These are phyloP conservation scores for Cyberlindnera euphorbiae DNA, from an alignment of 805 yeast species.

Conservation along the genomic window DNA sequence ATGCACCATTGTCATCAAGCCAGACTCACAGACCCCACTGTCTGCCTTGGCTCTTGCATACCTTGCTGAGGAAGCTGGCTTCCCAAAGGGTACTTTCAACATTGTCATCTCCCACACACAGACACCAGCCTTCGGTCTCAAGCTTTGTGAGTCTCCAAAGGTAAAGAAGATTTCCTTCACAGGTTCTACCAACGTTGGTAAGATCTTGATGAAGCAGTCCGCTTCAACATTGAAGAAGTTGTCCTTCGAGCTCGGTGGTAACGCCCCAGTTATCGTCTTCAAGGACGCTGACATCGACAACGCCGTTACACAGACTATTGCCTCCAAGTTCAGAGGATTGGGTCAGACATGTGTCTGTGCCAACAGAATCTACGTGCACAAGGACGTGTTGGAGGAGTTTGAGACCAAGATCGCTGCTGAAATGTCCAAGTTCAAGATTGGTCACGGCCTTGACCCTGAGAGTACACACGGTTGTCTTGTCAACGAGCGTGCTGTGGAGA, in stretches of 20 bases:
- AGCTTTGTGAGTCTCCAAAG: conserved; percentile 41
- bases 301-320: conserved; percentile 49
- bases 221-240: conserved; percentile 55
- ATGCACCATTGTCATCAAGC: conserved; percentile 55
- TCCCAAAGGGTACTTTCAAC: conserved; percentile 55
- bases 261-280: conserved; percentile 60
- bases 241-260: conserved; percentile 64
- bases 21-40: conserved; percentile 59
- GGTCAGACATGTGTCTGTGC: conserved; percentile 70
- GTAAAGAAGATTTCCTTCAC: conserved; percentile 59
- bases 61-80: conserved; percentile 54
- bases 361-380: conserved; percentile 53
- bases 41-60: conserved; percentile 53
- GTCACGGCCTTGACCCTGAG: conserved; percentile 48
- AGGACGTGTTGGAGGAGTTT: conserved; percentile 45
- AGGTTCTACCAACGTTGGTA: conserved; percentile 61
- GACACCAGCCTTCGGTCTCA: conserved; percentile 50
- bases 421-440: conserved; percentile 46
- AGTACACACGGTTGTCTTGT: conserved; percentile 57
- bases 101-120: conserved; percentile 44
- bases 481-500: conserved; percentile 43
- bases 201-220: conserved; percentile 52
- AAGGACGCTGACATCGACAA: conserved; percentile 53
- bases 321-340: conserved; percentile 53
- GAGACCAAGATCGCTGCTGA: conserved; percentile 37